Base-by-base conservation (phyloP, 2,329 filamentous ascomycete species). In the Passalora sequoiae region DNA sequence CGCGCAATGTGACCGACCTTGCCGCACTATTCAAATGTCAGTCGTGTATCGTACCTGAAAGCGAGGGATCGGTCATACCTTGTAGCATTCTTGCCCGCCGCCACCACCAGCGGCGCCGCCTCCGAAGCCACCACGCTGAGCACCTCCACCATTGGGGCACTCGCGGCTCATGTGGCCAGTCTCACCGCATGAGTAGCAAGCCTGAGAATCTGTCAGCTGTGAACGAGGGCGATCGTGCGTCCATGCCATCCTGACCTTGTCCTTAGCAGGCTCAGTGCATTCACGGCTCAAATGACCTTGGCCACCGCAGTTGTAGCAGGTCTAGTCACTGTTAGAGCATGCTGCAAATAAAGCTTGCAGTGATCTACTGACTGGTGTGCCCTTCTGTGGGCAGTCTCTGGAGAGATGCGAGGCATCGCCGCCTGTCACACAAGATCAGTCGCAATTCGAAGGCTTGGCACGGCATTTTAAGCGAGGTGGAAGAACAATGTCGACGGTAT, bases 1-100 rank as follows among this genome's bases (percentile, higher is more conserved):
- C 86, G 88, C 59, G 92, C 91, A 68, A 97, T 96, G 78, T 97
- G 92, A 49, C 92, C 92, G 56, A 89, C 78, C 75, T 95, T 86
- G 53, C 89, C 89, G 72, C 92, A 98, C 84, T 96, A 82, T 96
- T 96, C 81, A 89, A 95, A 24, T 20, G 33, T 51, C 24, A 54
- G 49, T 72, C 94, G 84, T 16, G 7, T n/a, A n/a, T 29, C n/a
- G n/a, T n/a, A n/a, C n/a, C n/a, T n/a, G n/a, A n/a, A n/a, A n/a
- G n/a, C n/a, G n/a, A n/a, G n/a, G n/a, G n/a, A n/a, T n/a, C n/a
- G n/a, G n/a, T n/a, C 33, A 3, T 24, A 44, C 52, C 52, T 55
- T 55, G 50, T 55, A 55, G 50, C 57, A 84, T 70, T 59, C 75
- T 61, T 70, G 69, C 51, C 65, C 63, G 37, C 61, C 60, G 33